Percentiles rank a stretch among this genome's conserved stretches.
Evolutionary conservation across 345 rosid species (phyloP).

Genomic region (Murraya koenigii): DNA sequence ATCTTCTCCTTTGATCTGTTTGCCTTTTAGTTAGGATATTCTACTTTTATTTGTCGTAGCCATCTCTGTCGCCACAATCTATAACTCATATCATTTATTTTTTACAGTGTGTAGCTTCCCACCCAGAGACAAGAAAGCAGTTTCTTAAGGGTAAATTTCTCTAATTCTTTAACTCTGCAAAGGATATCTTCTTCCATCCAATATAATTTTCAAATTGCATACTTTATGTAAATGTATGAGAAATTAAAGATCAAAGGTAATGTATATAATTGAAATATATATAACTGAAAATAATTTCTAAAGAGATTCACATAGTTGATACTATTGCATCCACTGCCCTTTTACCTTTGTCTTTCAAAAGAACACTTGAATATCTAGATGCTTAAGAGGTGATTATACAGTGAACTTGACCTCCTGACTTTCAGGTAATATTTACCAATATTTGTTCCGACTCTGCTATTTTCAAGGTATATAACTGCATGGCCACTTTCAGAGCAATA

Average conservation of each 20-base stretch:
- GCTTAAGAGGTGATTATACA: neutral
- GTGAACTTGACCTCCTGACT: neutral
- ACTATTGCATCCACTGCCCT: neutral
- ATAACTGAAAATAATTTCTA: neutral
- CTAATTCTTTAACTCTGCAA: neutral
- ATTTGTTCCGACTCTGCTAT: neutral
- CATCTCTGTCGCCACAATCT: neutral
- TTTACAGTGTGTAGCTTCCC: constrained; percentile 56
- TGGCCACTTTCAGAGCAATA: neutral
- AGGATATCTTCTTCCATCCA: neutral
- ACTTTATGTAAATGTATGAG: neutral
- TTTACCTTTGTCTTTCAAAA: neutral
- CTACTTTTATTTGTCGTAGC: neutral
- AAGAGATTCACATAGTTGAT: neutral
- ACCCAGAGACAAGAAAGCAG: constrained; percentile 39
- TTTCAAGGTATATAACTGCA: neutral
- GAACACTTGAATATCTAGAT: neutral
- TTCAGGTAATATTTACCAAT: neutral
- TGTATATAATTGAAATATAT: neutral
- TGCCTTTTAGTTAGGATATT: neutral
- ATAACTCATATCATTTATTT: neutral
- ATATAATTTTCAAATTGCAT: neutral
- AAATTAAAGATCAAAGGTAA: neutral
- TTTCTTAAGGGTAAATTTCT: constrained; percentile 46
- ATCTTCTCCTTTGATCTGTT: neutral